Base-by-base conservation (phyloP, 139 green algal genomes). In the Asterochloris sp. region DNA sequence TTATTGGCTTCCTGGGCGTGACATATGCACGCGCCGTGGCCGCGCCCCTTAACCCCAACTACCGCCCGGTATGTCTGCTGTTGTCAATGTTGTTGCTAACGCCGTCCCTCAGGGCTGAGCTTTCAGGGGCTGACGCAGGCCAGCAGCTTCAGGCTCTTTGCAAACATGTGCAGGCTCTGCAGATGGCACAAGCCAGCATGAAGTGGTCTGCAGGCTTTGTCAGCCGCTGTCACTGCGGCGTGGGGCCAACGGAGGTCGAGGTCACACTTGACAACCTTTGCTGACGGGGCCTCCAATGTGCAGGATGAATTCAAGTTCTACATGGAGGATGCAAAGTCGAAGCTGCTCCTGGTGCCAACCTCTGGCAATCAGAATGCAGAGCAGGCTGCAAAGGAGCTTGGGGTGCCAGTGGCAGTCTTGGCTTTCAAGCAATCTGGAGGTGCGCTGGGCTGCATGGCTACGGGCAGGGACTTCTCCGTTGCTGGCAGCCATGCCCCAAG, bases 251-350 rank as follows among this genome's bases (percentile, higher is more conserved):
- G 6, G 38, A 54, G 38, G 38, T 54, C 38, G 6, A 54, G 38
- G 38, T 54, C 38, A 54, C 38, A 54, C 6, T 54, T 6, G 6
- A 10, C 38, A 54, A 54, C 38, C 38, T 54, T 54, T 66, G 13
- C 16, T 26, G 27, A 24, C 38, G 24, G 19, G 38, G 27, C 27
- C 19, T 67, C 12, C 74, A 21, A 2, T 6, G 15, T 80, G 63
- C 88, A 95, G 87, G 91, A 93, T 21, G 92, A 96, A 83, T 94
- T 94, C 74, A 68, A 82, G 73, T 96, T 91, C 68, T 96, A 93
- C 74, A 85, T 94, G 78, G 88, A 94, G 68, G 92, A 96, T 81
- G 86, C 88, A 13, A 62, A 62, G 29, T 87, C 86, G n/a, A 91
- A 89, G 86, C 86, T 95, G 81, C 80, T 96, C 47, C 82, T 96